Evolutionary conservation across 345 rosid genomes (phyloP), one percentile per base, ranked within the genome.

Genomic region (Xanthoceras sorbifolium): DNA sequence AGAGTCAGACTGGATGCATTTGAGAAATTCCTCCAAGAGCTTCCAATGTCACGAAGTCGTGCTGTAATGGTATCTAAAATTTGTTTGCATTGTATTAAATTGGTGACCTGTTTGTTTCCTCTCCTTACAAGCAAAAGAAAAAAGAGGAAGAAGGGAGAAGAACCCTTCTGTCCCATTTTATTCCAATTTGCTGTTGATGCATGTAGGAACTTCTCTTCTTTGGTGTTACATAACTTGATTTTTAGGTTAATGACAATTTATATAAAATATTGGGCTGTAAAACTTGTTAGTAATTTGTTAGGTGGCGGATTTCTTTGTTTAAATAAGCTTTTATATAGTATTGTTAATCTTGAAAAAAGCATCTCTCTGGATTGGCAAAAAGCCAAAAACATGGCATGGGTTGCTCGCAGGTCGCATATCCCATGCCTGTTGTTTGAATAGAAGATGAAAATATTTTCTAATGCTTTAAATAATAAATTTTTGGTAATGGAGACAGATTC

Each of bases 1-100:
- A 90, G 98, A 83, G 99, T 94, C 31, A 86, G 90, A 82, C 90
- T 92, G 36, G 91, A 93, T 76, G 98, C 98, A 54, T 97, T 97
- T 79, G 93, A 89, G 85, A 97, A 90, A 89, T 97, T 94, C 83
- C 94, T 97, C 48, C 94, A 92, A 78, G 92, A 87, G 86, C 99
- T 97, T 72, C 93, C 92, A 7, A 85, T 89, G 97, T 97, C 99
- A 69, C 85, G 97, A 80, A 89, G 86, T 81, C 98, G 99, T 76
- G 90, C 97, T 78, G 85, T 92, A 75, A 96, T 93, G 99, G 99
- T 96, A 96, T 87, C 60, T 71, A 83, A 78, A 83, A 84, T 82
- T 78, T 81, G 72, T 82, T 86, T 82, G 79, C 62, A 66, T 72
- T 81, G 88, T 87, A 83, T 77, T 85, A 61, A 71, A 78, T 82